Evolutionary conservation across 2,329 filamentous ascomycete genomes (phyloP).

Genomic region (Epichloe gansuensis): DNA sequence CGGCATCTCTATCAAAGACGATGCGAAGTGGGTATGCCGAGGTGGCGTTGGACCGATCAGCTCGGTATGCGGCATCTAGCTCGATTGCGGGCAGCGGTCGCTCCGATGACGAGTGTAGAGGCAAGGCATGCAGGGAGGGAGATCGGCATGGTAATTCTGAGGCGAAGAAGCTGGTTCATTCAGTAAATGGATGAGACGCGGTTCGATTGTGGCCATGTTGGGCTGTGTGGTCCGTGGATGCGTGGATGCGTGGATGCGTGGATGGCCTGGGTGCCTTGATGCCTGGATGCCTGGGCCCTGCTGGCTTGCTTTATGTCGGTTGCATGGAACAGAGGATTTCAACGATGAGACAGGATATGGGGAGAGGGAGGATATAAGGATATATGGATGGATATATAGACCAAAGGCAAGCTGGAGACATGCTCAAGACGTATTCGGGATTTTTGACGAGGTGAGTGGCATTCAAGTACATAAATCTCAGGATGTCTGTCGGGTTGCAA

Average conservation of each 20-base stretch:
- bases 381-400: conserved; percentile 2
- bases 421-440: conserved; percentile 7
- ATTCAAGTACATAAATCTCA: background rate
- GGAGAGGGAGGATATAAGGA: background rate
- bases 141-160: conserved; percentile 36
- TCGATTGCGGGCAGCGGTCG: conserved; percentile 41
- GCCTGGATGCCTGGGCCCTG: background rate
- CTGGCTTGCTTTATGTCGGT: conserved; percentile 1
- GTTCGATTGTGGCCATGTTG: conserved; percentile 56
- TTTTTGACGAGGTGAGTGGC: conserved; percentile 4
- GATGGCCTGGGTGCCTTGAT: background rate
- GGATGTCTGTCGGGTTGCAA: background rate
- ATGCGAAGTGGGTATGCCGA: conserved; percentile 27
- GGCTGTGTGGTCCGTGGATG: conserved; percentile 16
- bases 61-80: conserved; percentile 31
- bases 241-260: background rate
- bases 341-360: background rate
- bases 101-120: conserved; percentile 31
- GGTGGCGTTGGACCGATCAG: conserved; percentile 21
- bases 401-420: background rate
- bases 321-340: background rate
- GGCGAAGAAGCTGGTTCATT: conserved; percentile 40
- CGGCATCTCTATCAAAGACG: conserved; percentile 25
- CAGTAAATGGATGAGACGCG: conserved; percentile 52
- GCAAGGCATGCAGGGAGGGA: conserved; percentile 41